Base-by-base conservation (phyloP, 2,329 filamentous ascomycete genomes). In the Stagonosporopsis vannaccii region DNA sequence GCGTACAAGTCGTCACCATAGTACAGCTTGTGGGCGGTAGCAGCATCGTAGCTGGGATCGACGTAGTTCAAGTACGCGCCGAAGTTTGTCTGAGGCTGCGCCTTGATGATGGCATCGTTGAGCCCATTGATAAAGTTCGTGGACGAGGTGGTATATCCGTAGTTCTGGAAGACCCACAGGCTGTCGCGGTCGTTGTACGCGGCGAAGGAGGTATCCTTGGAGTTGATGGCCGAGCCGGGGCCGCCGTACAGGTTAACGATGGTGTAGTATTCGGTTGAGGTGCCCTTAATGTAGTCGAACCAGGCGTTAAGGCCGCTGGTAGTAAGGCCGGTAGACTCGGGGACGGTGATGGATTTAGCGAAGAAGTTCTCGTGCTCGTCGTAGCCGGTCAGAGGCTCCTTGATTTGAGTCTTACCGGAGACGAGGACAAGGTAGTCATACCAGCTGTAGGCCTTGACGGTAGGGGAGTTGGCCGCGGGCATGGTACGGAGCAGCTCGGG, bases 51-150 rank as follows among this genome's bases (percentile, higher is more conserved):
- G 39, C 72, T 77, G 0, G 82, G 77, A 62, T 85, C 83, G 4
- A 82, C 78, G 48, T 85, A 85, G 73, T 85, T 85, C 61, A 81
- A 73, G 59, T 85, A 85, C 54, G 80, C 80, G 17, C 80, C 81
- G 69, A 81, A 82, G 7, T 72, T 62, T 1, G 71, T 75, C 32
- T 74, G 62, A 12, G 71, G 68, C 69, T 78, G 72, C n/a, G 66
- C 68, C 12, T 71, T 65, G 26, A 70, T 74, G 44, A 80, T 70
- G 6, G 70, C 74, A 9, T 75, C 70, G 58, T 79, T 77, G 66
- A 81, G 77, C 46, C 76, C 76, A 32, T 81, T 74, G 33, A 81
- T 68, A 46, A 78, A 79, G 28, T 60, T 48, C 23, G 77, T 73
- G 8, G 60, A 63, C 6, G 53, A 59, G 7, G 52, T 57, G 6